Percentiles rank a stretch among this genome's conserved stretches.
These are phyloP conservation scores for Lasiodiplodia citricola DNA, from an alignment of 2,329 filamentous ascomycete species.

Conservation along the genomic window DNA sequence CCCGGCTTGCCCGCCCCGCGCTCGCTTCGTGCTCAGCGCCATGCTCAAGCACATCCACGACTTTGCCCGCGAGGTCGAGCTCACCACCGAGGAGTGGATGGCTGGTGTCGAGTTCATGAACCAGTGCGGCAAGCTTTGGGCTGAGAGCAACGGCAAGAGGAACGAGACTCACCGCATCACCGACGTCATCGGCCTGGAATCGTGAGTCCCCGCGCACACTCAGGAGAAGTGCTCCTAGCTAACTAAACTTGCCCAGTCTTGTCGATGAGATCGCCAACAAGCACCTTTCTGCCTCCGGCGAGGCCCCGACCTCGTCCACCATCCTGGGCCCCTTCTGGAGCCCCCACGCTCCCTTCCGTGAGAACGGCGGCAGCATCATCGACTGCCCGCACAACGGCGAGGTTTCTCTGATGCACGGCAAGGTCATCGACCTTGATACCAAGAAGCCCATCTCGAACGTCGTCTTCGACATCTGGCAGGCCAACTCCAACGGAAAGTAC, in stretches of 20 bases:
- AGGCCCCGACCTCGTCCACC: constrained; percentile 72
- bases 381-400: constrained; percentile 66
- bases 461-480: constrained; percentile 80
- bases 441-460: constrained; percentile 69
- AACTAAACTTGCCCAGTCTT: constrained; percentile 49
- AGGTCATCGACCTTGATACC: constrained; percentile 68
- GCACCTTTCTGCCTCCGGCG: constrained; percentile 64
- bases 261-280: constrained; percentile 72
- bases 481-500: constrained; percentile 76
- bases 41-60: constrained; percentile 77
- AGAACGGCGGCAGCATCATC: constrained; percentile 70
- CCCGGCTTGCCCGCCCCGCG: constrained; percentile 69
- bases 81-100: constrained; percentile 79
- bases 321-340: constrained; percentile 83
- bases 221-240: background rate
- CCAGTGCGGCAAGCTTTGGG: constrained; percentile 67
- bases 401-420: constrained; percentile 71
- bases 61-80: constrained; percentile 77
- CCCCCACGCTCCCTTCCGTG: constrained; percentile 73
- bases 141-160: constrained; percentile 63
- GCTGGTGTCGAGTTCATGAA: constrained; percentile 77
- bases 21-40: constrained; percentile 66
- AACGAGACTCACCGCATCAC: constrained; percentile 77
- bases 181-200: constrained; percentile 76
- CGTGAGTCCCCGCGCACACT: constrained; percentile 52